A percentile compares a stretch with the other conserved stretches of the same genome.
These are phyloP conservation scores for Moringa oleifera DNA, from an alignment of 345 rosid species.

Conservation along the genomic window DNA sequence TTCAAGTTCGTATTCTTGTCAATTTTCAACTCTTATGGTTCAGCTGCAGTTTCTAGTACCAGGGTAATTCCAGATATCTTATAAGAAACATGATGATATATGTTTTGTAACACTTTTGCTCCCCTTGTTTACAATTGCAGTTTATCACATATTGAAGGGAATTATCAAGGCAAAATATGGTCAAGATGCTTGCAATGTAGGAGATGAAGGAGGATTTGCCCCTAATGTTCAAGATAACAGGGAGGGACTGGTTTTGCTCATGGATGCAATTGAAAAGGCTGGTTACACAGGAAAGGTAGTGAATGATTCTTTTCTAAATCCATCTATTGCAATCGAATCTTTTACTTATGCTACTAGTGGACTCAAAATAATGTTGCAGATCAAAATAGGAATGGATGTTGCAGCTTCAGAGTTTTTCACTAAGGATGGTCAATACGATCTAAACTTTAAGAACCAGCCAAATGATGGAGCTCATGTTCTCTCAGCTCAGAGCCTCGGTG, in stretches of 20 bases:
- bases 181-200: conserved; percentile 99
- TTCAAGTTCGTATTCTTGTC: too few relatives aligned
- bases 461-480: conserved; percentile 84
- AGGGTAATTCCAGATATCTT: too few relatives aligned
- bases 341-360: background rate
- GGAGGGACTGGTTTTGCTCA: conserved; percentile 91
- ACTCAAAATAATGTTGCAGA: conserved; percentile 39
- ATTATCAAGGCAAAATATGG: conserved; percentile 88
- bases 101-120: background rate
- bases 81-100: too few relatives aligned
- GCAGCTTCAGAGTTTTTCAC: conserved; percentile 94
- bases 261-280: conserved; percentile 92
- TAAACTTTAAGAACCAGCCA: conserved; percentile 94
- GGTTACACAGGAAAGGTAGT: conserved; percentile 90
- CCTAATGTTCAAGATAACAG: conserved; percentile 98
- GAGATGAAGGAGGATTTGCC: conserved; percentile 99
- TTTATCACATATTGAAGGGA: conserved; percentile 82
- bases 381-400: conserved; percentile 98
- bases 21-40: too few relatives aligned
- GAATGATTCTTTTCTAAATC: background rate
- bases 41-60: too few relatives aligned
- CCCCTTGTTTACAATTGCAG: conserved; percentile 32
- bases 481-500: conserved; percentile 71
- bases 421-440: conserved; percentile 80
- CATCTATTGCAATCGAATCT: conserved; percentile 1